These are phyloP conservation scores for Dictyostelium purpureum DNA, from an alignment of 78 protist genomes.

Conservation along the genomic window DNA sequence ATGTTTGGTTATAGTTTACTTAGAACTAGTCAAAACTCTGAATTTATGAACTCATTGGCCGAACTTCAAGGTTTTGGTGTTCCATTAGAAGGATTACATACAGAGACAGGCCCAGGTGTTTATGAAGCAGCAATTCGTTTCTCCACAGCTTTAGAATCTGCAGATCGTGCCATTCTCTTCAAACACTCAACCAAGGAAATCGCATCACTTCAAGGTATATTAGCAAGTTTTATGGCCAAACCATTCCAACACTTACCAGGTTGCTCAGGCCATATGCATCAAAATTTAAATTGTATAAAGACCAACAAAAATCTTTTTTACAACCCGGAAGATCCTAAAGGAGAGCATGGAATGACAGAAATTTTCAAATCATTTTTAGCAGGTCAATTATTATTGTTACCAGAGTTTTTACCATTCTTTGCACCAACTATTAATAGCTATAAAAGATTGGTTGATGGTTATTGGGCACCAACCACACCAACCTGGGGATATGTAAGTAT, in stretches of 20 bases:
- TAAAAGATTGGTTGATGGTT: conserved; percentile 79
- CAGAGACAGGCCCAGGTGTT: conserved; percentile 87
- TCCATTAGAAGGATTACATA: conserved; percentile 80
- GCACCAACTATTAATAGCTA: conserved; percentile 82
- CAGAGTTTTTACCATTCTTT: conserved; percentile 78
- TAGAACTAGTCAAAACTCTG: conserved; percentile 25
- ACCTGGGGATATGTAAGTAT: conserved; percentile 31
- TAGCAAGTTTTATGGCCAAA: conserved; percentile 78
- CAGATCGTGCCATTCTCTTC: conserved; percentile 80
- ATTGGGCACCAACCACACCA: conserved; percentile 84
- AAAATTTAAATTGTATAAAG: conserved; percentile 33
- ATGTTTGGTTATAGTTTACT: conserved; percentile 81
- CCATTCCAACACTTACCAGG: conserved; percentile 72
- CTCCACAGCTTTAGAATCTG: conserved; percentile 53
- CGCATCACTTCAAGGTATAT: conserved; percentile 44
- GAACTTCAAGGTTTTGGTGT: conserved; percentile 49
- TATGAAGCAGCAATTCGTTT: conserved; percentile 77
- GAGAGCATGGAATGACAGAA: conserved; percentile 32
- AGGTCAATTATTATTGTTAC: conserved; percentile 67
- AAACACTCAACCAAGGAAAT: conserved; percentile 62
- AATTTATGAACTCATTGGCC: conserved; percentile 17
- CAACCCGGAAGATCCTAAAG: neutral
- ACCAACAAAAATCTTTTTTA: conserved; percentile 7
- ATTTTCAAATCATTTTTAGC: conserved; percentile 69
- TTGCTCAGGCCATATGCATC: conserved; percentile 81